A percentile compares a stretch with the other conserved stretches of the same genome.
These are phyloP conservation scores for Nannizziopsis barbatae DNA, from an alignment of 2,329 filamentous ascomycete genomes.

Conservation along the genomic window DNA sequence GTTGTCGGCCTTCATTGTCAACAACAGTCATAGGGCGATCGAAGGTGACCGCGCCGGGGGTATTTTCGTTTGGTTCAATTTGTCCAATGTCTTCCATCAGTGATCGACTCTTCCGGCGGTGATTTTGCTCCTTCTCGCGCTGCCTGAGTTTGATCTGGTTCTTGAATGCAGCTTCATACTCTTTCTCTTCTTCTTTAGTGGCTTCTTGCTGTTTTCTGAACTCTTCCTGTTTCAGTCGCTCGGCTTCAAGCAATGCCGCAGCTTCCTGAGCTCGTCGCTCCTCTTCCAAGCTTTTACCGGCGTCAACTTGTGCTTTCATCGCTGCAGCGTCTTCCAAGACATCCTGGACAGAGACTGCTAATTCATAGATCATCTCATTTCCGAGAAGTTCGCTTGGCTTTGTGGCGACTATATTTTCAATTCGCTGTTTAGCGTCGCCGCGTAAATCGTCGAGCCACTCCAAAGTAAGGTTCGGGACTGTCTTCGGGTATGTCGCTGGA, in stretches of 20 bases:
- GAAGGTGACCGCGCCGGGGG: slow-evolving; percentile 32
- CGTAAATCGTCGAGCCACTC: slow-evolving; percentile 55
- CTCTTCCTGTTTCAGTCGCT: slow-evolving; percentile 42
- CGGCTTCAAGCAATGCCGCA: slow-evolving; percentile 42
- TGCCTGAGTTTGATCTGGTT: slow-evolving; percentile 29
- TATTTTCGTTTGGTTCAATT: slow-evolving; percentile 25
- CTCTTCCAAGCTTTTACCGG: slow-evolving; percentile 76
- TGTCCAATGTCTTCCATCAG: slow-evolving; percentile 24
- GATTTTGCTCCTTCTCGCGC: slow-evolving; percentile 29
- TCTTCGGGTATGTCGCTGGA: slow-evolving; percentile 84
- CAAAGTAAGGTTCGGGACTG: slow-evolving; percentile 59
- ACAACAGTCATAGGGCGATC: slow-evolving; percentile 43
- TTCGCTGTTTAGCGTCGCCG: slow-evolving; percentile 58
- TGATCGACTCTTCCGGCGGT: slow-evolving; percentile 31
- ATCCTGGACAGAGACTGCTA: slow-evolving; percentile 51
- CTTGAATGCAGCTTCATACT: slow-evolving; percentile 30
- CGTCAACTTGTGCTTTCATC: slow-evolving; percentile 60
- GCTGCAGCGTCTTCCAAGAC: slow-evolving; percentile 77
- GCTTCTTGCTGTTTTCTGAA: slow-evolving; percentile 33
- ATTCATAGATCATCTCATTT: slow-evolving; percentile 54
- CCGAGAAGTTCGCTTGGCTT: slow-evolving; percentile 55
- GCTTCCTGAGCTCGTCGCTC: slow-evolving; percentile 77
- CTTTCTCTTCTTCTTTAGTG: slow-evolving; percentile 31
- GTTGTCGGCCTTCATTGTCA: slow-evolving; percentile 51
- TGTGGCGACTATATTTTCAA: slow-evolving; percentile 57